Percentiles rank a stretch among this genome's conserved stretches.
These are phyloP conservation scores for Verticillium dahliae DNA, from an alignment of 2,329 filamentous ascomycete genomes.

Conservation along the genomic window DNA sequence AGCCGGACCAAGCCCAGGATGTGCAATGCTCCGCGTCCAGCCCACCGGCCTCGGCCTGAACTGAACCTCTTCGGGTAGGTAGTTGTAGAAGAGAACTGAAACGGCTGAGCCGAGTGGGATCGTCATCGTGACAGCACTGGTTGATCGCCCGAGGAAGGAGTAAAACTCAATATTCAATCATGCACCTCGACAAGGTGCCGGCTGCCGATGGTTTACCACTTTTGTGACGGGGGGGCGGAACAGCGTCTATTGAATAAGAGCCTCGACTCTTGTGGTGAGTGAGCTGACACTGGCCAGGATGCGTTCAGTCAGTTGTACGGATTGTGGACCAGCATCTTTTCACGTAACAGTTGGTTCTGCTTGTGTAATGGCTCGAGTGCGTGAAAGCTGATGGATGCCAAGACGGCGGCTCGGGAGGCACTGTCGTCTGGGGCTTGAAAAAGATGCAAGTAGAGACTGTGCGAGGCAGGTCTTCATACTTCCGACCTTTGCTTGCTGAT, in stretches of 20 bases:
- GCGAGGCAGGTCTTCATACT: not conserved
- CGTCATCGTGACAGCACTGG: too few relatives aligned
- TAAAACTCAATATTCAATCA: too few relatives aligned
- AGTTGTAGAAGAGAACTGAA: not conserved
- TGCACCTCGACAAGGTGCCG: too few relatives aligned
- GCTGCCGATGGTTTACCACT: too few relatives aligned
- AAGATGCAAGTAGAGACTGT: not conserved
- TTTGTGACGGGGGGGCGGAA: not conserved
- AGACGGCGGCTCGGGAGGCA: not conserved
- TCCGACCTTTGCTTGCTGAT: not conserved
- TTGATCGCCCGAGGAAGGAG: too few relatives aligned
- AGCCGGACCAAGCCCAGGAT: not conserved
- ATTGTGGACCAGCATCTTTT: not conserved
- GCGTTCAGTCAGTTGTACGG: not conserved
- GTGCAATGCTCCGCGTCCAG: not conserved
- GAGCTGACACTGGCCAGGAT: not conserved
- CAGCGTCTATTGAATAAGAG: too few relatives aligned
- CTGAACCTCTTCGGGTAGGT: not conserved
- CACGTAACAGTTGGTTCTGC: not conserved
- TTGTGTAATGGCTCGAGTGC: not conserved
- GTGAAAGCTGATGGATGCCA: not conserved
- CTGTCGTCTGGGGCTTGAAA: not conserved
- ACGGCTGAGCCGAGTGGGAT: not conserved
- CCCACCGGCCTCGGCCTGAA: not conserved
- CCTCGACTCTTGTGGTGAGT: too few relatives aligned